Conservation (phyloP, 257 asterid species). For the Scutellaria baicalensis region DNA sequence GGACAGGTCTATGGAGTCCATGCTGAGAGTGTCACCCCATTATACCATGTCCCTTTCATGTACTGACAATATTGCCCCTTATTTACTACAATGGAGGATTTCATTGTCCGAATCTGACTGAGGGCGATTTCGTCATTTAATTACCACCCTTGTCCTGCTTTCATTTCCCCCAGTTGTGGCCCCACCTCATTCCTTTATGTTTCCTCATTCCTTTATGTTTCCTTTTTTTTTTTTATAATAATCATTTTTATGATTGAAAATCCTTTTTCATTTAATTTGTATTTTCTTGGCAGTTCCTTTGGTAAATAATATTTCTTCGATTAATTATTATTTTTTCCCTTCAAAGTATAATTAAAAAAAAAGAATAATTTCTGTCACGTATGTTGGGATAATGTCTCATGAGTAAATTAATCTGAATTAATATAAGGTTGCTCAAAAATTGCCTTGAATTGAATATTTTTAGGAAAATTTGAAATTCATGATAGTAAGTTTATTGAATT, state of each 20-base stretch:
- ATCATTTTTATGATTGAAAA: background rate
- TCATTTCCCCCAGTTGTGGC: constrained; percentile 13
- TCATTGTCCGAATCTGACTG: background rate
- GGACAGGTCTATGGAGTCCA: constrained; percentile 39
- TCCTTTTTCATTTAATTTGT: background rate
- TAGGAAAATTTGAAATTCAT: too few relatives aligned
- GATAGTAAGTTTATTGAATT: too few relatives aligned
- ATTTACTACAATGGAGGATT: background rate
- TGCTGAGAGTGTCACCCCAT: constrained; percentile 49
- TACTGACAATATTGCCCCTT: constrained; percentile 29
- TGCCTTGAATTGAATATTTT: too few relatives aligned
- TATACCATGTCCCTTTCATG: constrained; percentile 43
- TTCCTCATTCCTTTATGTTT: background rate
- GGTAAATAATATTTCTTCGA: too few relatives aligned
- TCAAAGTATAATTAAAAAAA: too few relatives aligned
- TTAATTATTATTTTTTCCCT: too few relatives aligned
- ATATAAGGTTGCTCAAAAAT: too few relatives aligned
- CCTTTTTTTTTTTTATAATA: background rate
- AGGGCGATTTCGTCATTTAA: constrained; percentile 21
- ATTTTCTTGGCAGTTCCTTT: too few relatives aligned
- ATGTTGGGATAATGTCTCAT: too few relatives aligned
- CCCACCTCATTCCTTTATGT: constrained; percentile 2
- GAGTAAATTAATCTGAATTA: too few relatives aligned
- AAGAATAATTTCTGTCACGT: too few relatives aligned
- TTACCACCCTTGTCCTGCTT: background rate